phyloP scores from a whole-genome alignment of 805 yeast genomes.

The Candida berthetii region DNA sequence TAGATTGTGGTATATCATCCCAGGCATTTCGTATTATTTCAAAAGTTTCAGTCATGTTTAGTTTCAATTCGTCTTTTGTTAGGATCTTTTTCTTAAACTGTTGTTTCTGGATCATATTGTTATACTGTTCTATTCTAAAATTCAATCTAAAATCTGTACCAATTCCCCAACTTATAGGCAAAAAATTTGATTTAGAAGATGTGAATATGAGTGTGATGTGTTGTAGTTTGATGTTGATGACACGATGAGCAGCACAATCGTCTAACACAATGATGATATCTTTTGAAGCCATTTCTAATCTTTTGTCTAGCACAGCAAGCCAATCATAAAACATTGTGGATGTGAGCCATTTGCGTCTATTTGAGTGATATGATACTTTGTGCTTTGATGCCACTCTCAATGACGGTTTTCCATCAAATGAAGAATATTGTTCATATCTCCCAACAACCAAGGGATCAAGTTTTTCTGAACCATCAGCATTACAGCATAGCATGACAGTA shows the following conservation, averaged over 20 bases:
- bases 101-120: conserved; percentile 24
- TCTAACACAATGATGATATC: conserved; percentile 52
- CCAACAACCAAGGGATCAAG: conserved; percentile 57
- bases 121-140: conserved; percentile 53
- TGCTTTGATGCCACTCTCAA: conserved; percentile 43
- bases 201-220: conserved; percentile 34
- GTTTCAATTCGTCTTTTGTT: conserved; percentile 31
- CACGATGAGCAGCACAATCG: conserved; percentile 58
- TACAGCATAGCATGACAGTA: conserved; percentile 57
- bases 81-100: conserved; percentile 11
- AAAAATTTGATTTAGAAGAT: conserved; percentile 30
- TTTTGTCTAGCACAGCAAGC: conserved; percentile 52
- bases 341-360: conserved; percentile 58
- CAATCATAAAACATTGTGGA: conserved; percentile 59
- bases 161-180: conserved; percentile 62
- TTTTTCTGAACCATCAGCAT: conserved; percentile 58
- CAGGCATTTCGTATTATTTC: conserved; percentile 55
- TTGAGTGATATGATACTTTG: conserved; percentile 50
- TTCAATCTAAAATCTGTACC: conserved; percentile 54
- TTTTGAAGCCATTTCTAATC: conserved; percentile 39
- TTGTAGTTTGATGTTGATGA: conserved; percentile 43
- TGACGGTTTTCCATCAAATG: conserved; percentile 31
- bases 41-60: conserved; percentile 50
- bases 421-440: conserved; percentile 40
- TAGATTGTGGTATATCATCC: conserved; percentile 32